phyloP scores from a whole-genome alignment of 2,329 filamentous ascomycete genomes.

The Ramularia endophylla region DNA sequence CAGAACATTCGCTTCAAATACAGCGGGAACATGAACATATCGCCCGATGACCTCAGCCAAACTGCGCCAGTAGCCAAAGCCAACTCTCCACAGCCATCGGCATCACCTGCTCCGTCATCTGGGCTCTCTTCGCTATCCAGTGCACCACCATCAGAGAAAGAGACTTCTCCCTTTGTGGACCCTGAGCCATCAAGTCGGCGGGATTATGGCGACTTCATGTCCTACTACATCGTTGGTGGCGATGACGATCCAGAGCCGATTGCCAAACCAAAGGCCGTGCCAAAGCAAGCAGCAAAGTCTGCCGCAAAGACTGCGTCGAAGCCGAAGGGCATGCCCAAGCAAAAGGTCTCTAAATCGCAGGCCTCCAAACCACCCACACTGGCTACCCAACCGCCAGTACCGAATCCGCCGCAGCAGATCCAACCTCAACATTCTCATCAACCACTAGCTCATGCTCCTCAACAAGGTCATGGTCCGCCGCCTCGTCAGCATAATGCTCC shows the following conservation, averaged over 20 bases:
- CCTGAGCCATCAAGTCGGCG: constrained; percentile 11
- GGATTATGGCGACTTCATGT: constrained; percentile 29
- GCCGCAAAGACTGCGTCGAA: neutral
- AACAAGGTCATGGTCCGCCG: neutral
- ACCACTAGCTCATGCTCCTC: too few species aligned
- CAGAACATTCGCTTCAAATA: constrained; percentile 14
- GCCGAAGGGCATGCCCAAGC: neutral
- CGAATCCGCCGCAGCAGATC: neutral
- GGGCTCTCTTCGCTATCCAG: constrained; percentile 22
- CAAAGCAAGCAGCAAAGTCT: constrained; percentile 1
- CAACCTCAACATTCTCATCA: constrained; percentile 2
- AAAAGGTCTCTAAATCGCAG: constrained; percentile 3
- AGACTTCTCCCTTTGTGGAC: constrained; percentile 17
- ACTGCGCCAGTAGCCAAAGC: neutral
- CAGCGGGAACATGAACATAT: constrained; percentile 14
- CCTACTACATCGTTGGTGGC: constrained; percentile 27
- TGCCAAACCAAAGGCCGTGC: constrained; percentile 3
- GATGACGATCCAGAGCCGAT: constrained; percentile 11
- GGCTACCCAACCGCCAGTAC: constrained; percentile 5
- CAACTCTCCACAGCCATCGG: neutral
- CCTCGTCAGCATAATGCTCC: neutral
- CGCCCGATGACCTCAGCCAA: constrained; percentile 6
- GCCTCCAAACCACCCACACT: neutral
- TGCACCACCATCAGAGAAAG: constrained; percentile 12
- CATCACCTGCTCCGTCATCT: constrained; percentile 19